These are phyloP conservation scores for Brachypodium distachyon DNA, from an alignment of 202 grass and related monocot genomes.

Conservation along the genomic window DNA sequence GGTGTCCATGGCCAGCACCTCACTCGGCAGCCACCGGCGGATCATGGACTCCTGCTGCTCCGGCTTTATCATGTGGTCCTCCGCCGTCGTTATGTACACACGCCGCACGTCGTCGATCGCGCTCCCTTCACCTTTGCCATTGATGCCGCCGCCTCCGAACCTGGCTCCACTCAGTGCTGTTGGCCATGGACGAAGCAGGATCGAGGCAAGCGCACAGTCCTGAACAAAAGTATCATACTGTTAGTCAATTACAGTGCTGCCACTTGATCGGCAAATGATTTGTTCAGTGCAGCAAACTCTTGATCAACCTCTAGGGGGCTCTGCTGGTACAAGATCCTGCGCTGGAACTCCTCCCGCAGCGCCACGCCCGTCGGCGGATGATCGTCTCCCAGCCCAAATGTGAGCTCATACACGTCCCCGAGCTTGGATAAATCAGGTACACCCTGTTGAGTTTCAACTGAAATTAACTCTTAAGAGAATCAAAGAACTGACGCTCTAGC, in stretches of 20 bases:
- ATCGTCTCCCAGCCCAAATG: neutral
- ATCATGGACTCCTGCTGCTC: slow-evolving; percentile 59
- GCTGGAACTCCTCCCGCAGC: slow-evolving; percentile 26
- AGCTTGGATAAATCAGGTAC: slow-evolving; percentile 35
- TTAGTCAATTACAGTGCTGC: neutral
- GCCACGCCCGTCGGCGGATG: slow-evolving; percentile 25
- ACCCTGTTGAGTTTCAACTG: slow-evolving; percentile 16
- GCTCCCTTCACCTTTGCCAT: neutral
- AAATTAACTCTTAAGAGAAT: neutral
- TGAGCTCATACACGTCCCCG: slow-evolving; percentile 32
- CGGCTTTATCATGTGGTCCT: slow-evolving; percentile 26
- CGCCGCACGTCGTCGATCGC: neutral
- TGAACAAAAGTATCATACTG: slow-evolving; percentile 5
- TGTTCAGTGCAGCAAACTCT: neutral
- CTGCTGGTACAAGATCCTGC: slow-evolving; percentile 16
- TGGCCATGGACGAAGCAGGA: slow-evolving; percentile 42
- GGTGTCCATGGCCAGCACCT: slow-evolving; percentile 27
- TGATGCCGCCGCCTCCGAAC: neutral
- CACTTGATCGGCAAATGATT: neutral
- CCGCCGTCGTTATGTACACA: slow-evolving; percentile 25
- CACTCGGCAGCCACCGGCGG: slow-evolving; percentile 22
- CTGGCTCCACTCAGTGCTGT: neutral
- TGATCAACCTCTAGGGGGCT: slow-evolving; percentile 28
- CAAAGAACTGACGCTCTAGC: no score
- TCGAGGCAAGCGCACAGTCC: slow-evolving; percentile 40